Conservation (phyloP, 2,329 filamentous ascomycete genomes). For the Ascochyta viciae-villosae region DNA sequence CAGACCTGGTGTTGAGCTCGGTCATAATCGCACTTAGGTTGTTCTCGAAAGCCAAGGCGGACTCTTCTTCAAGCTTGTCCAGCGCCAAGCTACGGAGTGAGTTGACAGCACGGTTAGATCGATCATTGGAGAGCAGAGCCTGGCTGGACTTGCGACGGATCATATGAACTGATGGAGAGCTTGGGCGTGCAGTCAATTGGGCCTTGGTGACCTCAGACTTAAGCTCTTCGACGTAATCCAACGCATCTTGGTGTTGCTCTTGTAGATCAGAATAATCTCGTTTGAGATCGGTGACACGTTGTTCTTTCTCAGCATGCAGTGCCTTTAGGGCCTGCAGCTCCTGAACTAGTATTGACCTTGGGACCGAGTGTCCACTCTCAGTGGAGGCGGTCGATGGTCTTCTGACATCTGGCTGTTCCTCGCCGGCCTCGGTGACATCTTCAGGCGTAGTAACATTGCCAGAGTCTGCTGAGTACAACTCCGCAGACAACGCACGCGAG, state of each 20-base stretch:
- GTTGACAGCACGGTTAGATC: conserved; percentile 88
- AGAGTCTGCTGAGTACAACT: conserved; percentile 86
- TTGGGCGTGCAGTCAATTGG: conserved; percentile 65
- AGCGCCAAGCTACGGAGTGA: conserved; percentile 86
- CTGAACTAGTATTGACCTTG: conserved; percentile 41
- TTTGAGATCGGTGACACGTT: conserved; percentile 73
- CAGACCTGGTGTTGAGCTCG: conserved; percentile 84
- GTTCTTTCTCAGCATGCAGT: conserved; percentile 78
- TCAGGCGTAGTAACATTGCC: conserved; percentile 42
- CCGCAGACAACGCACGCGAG: conserved; percentile 91
- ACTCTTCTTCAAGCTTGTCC: conserved; percentile 82
- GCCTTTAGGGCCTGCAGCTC: conserved; percentile 76
- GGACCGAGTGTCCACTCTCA: conserved; percentile 21
- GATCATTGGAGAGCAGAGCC: conserved; percentile 84
- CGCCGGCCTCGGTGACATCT: conserved; percentile 61
- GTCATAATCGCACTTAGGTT: conserved; percentile 93
- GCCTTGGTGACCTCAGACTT: conserved; percentile 85
- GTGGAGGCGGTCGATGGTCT: conserved; percentile 31
- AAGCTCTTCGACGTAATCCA: conserved; percentile 88
- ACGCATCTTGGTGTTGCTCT: conserved; percentile 77
- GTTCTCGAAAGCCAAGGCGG: conserved; percentile 90
- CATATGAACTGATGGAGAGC: conserved; percentile 72
- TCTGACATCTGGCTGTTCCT: conserved; percentile 64
- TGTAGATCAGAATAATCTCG: conserved; percentile 85
- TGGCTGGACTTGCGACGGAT: conserved; percentile 94